Evolutionary conservation across 1,284 basidiomycete genomes (phyloP), one percentile per base, ranked within the genome.

Genomic region (Porodaedalea pini): DNA sequence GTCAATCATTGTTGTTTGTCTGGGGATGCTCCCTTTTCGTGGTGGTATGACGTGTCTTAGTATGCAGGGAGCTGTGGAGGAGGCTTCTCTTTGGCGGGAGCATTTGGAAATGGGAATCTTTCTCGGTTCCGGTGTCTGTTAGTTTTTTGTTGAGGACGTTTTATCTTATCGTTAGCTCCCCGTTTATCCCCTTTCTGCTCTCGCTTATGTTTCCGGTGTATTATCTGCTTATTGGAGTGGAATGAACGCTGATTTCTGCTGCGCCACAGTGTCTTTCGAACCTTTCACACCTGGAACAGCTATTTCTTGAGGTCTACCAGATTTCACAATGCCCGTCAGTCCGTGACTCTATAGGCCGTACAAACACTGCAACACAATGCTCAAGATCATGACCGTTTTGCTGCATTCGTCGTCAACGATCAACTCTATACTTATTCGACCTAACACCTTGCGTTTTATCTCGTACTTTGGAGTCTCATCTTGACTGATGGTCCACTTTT

Each of bases 231-330:
- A 44, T 34, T 52, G 5, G 51, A 54, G 51, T 23, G 41, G 31
- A 44, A 41, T 23, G 29, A 34, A 41, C n/a, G 51, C 29, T 54
- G 39, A 54, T 54, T 43, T 45, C 27, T 21, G 15, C 21, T 54
- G n/a, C 32, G 32, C 48, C 48, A 15, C 48, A 29, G 29, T 31
- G 3, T 29, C 4, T 6, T 6, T 41, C 40, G 17, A 41, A 15
- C n/a, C 13, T 15, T 32, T 31, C 19, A 17, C n/a, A 34, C 19
- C 6, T 5, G 10, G 11, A 7, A 27, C 25, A 10, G 40, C 17
- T n/a, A 41, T 21, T 19, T 41, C n/a, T 11, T 15, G 6, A 6
- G 5, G 40, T 41, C 15, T 41, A n/a, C 6, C 40, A 41, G 34
- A 36, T 7, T n/a, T n/a, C n/a, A n/a, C n/a, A n/a, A n/a, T n/a